Evolutionary conservation across 2,329 filamentous ascomycete genomes (phyloP).

Genomic region (Lasiodiplodia sp.): DNA sequence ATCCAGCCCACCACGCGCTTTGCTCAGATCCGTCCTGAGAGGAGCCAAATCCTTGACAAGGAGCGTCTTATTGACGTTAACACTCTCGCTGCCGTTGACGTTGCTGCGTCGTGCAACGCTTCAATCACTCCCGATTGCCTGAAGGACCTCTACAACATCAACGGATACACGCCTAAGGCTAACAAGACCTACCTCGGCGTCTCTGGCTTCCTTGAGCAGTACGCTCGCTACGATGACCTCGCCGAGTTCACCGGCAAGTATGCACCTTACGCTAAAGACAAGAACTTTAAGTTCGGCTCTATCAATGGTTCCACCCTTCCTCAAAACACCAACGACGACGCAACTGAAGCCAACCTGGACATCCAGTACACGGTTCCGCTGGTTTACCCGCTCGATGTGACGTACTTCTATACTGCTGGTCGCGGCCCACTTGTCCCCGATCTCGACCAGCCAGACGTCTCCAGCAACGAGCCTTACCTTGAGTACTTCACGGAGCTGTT

Average conservation of each 20-base stretch:
- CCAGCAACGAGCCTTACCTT: constrained; percentile 56
- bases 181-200: constrained; percentile 50
- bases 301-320: constrained; percentile 49
- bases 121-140: constrained; percentile 57
- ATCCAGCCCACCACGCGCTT: constrained; percentile 73
- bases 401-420: constrained; percentile 58
- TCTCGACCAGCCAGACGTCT: constrained; percentile 52
- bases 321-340: constrained; percentile 47
- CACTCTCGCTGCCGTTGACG: constrained; percentile 27
- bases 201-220: constrained; percentile 57
- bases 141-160: constrained; percentile 56
- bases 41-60: constrained; percentile 43
- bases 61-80: constrained; percentile 32
- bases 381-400: constrained; percentile 52
- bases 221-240: constrained; percentile 57
- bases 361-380: constrained; percentile 58
- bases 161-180: constrained; percentile 48
- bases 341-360: constrained; percentile 59
- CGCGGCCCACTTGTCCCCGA: constrained; percentile 56
- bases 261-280: constrained; percentile 50
- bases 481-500: constrained; percentile 48
- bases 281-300: constrained; percentile 53
- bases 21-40: constrained; percentile 56
- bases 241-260: constrained; percentile 48
- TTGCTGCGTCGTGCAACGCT: constrained; percentile 46